Conservation (phyloP, 2,329 filamentous ascomycete species). For the Paecilomyces fulvus region DNA sequence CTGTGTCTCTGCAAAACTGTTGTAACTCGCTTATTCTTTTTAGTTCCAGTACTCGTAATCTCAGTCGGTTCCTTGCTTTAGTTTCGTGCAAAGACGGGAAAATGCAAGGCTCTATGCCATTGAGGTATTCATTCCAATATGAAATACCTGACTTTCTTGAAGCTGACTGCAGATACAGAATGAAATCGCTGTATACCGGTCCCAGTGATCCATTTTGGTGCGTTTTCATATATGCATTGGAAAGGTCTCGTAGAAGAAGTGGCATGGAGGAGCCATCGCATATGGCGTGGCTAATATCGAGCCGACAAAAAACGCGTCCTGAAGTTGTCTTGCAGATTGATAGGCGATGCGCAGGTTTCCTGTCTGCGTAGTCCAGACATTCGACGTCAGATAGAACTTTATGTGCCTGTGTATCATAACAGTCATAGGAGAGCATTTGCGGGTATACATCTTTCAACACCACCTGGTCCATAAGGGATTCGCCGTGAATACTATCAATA, state of each 20-base stretch:
- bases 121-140: conserved; percentile 40
- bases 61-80: conserved; percentile 2
- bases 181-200: conserved; percentile 7
- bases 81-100: conserved; percentile 29
- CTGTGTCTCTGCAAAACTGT: conserved; percentile 13
- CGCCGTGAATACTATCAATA: conserved; percentile 6
- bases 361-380: conserved; percentile 1
- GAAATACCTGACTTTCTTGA: conserved; percentile 24
- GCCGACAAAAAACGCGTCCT: conserved; percentile 25
- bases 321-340: conserved; percentile 25
- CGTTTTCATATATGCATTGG: conserved; percentile 22
- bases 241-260: conserved; percentile 35
- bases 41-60: conserved; percentile 11
- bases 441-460: conserved; percentile 3
- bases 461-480: conserved; percentile 8
- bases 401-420: neutral
- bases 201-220: neutral
- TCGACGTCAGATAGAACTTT: conserved; percentile 1
- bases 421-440: neutral
- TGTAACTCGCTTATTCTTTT: conserved; percentile 14
- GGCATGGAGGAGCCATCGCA: conserved; percentile 38
- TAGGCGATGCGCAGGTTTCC: conserved; percentile 29
- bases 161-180: conserved; percentile 16
- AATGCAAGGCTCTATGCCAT: conserved; percentile 38
- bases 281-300: conserved; percentile 40